phyloP scores from a whole-genome alignment of 2,329 filamentous ascomycete species.

The Botrytis galanthina region DNA sequence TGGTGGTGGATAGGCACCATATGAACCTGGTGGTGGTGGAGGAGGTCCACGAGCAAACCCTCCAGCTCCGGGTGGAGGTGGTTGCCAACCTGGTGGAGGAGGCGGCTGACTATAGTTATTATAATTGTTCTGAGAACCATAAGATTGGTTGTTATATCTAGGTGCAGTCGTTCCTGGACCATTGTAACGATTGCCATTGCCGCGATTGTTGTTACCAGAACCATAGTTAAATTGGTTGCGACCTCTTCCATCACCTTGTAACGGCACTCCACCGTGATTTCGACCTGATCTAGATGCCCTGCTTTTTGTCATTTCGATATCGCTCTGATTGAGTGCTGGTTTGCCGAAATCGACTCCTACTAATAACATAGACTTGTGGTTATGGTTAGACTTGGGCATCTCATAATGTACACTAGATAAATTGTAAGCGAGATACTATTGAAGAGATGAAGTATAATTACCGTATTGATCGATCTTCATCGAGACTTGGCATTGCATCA shows the following conservation, averaged over 20 bases:
- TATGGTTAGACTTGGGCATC: conserved; percentile 67
- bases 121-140: conserved; percentile 24
- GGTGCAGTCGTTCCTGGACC: conserved; percentile 17
- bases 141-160: conserved; percentile 20
- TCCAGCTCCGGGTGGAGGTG: conserved; percentile 46
- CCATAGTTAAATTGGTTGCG: conserved; percentile 55
- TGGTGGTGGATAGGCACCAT: conserved; percentile 24
- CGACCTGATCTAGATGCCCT: conserved; percentile 66
- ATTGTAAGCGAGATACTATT: conserved; percentile 29
- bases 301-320: conserved; percentile 70
- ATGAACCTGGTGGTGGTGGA: conserved; percentile 44
- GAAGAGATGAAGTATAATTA: conserved; percentile 44
- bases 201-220: conserved; percentile 31
- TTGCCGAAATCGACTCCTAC: conserved; percentile 73
- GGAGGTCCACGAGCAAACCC: conserved; percentile 47
- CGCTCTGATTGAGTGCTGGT: conserved; percentile 69
- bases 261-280: conserved; percentile 65
- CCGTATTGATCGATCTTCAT: conserved; percentile 84
- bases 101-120: conserved; percentile 31
- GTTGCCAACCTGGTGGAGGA: conserved; percentile 41
- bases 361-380: conserved; percentile 92
- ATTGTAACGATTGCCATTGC: conserved; percentile 16
- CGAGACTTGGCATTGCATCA: conserved; percentile 70
- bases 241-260: conserved; percentile 49
- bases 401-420: conserved; percentile 73